Evolutionary conservation across 139 green algal genomes (phyloP).

Genomic region (Astrephomene gubernaculifera): DNA sequence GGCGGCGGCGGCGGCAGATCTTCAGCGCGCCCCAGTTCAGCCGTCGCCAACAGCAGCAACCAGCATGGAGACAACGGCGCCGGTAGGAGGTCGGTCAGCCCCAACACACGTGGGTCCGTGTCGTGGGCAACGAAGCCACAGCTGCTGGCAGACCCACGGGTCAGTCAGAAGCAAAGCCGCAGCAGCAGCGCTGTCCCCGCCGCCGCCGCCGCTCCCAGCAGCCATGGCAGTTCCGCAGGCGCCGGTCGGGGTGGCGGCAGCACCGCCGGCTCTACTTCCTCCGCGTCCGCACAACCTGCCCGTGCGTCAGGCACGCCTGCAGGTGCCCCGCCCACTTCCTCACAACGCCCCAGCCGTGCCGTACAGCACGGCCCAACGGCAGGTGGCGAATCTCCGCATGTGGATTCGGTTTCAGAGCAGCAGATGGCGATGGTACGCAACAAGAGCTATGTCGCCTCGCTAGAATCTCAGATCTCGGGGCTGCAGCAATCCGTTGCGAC

Average conservation of each 20-base stretch:
- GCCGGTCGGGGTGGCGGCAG: too few relatives aligned
- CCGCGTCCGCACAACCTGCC: not conserved
- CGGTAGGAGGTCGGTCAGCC: not conserved
- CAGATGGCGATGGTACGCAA: too few relatives aligned
- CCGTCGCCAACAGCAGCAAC: not conserved
- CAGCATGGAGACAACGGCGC: not conserved
- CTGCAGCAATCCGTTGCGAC: conserved; percentile 21
- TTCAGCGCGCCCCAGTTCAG: not conserved
- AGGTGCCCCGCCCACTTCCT: too few relatives aligned
- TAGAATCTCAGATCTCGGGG: not conserved
- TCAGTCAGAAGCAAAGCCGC: not conserved
- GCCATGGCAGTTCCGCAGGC: not conserved
- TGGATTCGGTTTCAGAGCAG: conserved; percentile 7
- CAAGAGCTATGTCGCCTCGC: not conserved
- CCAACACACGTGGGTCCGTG: not conserved
- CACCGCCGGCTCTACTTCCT: not conserved
- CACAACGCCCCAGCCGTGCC: not conserved
- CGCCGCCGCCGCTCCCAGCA: not conserved
- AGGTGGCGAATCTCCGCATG: not conserved
- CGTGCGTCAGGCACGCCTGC: not conserved
- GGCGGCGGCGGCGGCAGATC: not conserved
- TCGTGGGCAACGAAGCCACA: not conserved
- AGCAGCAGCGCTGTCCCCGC: too few relatives aligned
- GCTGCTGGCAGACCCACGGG: not conserved
- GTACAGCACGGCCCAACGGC: not conserved